phyloP scores from a whole-genome alignment of 1,284 basidiomycete genomes.

The Mycena citricolor region DNA sequence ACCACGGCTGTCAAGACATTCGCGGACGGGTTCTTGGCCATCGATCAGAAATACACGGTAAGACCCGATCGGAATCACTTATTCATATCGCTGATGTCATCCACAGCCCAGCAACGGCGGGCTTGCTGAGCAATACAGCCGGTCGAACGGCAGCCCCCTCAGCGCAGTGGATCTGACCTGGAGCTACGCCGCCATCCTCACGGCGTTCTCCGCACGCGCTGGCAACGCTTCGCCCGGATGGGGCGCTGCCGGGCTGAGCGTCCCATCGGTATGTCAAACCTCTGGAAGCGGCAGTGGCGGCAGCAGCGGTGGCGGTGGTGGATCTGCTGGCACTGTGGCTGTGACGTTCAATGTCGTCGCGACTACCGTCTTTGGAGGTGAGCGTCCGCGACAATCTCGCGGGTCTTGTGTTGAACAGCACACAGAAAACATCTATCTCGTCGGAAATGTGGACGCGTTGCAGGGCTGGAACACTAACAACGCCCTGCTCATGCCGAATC shows the following conservation, averaged over 20 bases:
- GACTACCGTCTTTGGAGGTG: slow-evolving; percentile 55
- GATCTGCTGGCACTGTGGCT: slow-evolving; percentile 38
- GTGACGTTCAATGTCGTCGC: slow-evolving; percentile 68
- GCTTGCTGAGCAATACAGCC: slow-evolving; percentile 58
- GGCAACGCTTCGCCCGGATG: slow-evolving; percentile 51
- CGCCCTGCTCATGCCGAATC: slow-evolving; percentile 55
- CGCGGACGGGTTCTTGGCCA: slow-evolving; percentile 61
- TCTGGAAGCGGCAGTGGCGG: slow-evolving; percentile 24
- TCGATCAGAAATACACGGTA: slow-evolving; percentile 52
- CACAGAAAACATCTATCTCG: slow-evolving; percentile 70
- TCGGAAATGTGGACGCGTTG: slow-evolving; percentile 59
- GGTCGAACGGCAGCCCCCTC: slow-evolving; percentile 43
- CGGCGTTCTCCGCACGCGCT: slow-evolving; percentile 50
- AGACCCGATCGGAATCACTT: background rate
- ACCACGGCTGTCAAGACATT: slow-evolving; percentile 45
- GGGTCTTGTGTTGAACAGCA: background rate
- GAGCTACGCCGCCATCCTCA: slow-evolving; percentile 62
- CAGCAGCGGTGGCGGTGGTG: slow-evolving; percentile 30
- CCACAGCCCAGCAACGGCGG: slow-evolving; percentile 43
- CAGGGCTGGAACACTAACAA: slow-evolving; percentile 61
- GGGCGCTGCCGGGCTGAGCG: slow-evolving; percentile 62
- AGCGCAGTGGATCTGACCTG: slow-evolving; percentile 64
- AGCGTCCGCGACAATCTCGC: slow-evolving; percentile 11
- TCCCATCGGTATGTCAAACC: slow-evolving; percentile 38
- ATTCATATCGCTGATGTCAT: background rate